phyloP scores from a whole-genome alignment of 108 stramenopile genomes.

The Craspedostauros australis region DNA sequence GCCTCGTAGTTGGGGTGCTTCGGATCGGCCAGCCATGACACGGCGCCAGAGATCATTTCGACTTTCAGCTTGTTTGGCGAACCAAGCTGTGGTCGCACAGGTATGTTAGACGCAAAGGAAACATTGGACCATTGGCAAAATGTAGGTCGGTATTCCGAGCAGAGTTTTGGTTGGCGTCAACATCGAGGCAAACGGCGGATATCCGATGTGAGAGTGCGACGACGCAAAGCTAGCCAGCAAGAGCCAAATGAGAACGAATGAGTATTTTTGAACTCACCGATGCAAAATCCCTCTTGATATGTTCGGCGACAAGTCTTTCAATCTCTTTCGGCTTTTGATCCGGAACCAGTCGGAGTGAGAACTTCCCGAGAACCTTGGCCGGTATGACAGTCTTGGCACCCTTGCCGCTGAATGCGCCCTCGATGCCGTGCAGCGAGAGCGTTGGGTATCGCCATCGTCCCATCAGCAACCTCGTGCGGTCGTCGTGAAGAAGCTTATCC shows the following conservation, averaged over 20 bases:
- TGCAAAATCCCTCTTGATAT: constrained; percentile 53
- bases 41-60: constrained; percentile 57
- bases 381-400: constrained; percentile 85
- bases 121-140: too few relatives aligned
- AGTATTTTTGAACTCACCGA: constrained; percentile 12
- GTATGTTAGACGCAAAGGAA: background rate
- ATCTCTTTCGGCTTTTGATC: constrained; percentile 67
- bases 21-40: constrained; percentile 69
- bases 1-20: constrained; percentile 79
- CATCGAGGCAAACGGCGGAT: too few relatives aligned
- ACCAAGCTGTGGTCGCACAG: constrained; percentile 3
- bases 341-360: constrained; percentile 77
- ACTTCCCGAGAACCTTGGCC: constrained; percentile 71
- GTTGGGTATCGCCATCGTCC: constrained; percentile 79
- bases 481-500: constrained; percentile 48
- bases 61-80: constrained; percentile 64
- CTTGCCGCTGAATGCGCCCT: constrained; percentile 72
- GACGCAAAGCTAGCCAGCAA: too few relatives aligned
- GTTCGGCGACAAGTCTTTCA: constrained; percentile 38
- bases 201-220: too few relatives aligned
- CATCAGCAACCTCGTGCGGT: constrained; percentile 70
- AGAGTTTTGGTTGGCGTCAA: too few relatives aligned
- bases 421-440: constrained; percentile 79
- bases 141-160: too few relatives aligned
- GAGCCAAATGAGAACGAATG: background rate